phyloP scores from a whole-genome alignment of 106 monocot species.

The Dioscorea zingiberensis region DNA sequence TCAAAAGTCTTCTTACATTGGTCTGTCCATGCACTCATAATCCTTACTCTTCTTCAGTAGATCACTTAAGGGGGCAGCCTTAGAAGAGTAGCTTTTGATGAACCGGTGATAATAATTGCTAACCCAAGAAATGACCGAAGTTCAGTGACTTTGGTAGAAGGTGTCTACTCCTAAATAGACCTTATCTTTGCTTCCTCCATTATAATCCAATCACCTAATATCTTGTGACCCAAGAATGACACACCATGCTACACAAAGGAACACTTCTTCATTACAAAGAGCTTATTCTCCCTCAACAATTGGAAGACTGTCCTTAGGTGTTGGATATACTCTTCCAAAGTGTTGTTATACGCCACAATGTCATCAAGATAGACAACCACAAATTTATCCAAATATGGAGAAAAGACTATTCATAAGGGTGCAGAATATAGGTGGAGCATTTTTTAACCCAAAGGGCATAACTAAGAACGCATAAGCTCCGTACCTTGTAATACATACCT shows the following conservation, averaged over 20 bases:
- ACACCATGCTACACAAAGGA: background rate
- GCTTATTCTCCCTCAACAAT: background rate
- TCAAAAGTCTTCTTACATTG: background rate
- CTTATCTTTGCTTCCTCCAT: background rate
- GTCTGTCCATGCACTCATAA: background rate
- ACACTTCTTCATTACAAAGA: slow-evolving; percentile 2
- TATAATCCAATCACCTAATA: background rate
- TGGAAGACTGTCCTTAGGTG: background rate
- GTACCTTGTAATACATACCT: background rate
- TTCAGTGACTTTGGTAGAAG: background rate
- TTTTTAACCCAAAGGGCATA: background rate
- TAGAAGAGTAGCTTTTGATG: background rate
- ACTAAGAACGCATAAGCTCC: background rate
- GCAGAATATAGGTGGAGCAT: background rate
- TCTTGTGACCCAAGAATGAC: background rate
- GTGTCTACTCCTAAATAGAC: background rate
- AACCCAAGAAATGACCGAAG: background rate
- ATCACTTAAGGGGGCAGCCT: background rate
- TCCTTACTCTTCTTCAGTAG: background rate
- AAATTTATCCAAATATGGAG: background rate
- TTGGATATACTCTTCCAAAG: background rate
- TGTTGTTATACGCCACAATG: background rate
- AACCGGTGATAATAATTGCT: background rate
- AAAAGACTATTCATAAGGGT: background rate
- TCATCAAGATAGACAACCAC: background rate